Percentiles rank a stretch among this genome's conserved stretches.
Conservation (phyloP, 441 rosid species). For the Mallotus repandus region DNA sequence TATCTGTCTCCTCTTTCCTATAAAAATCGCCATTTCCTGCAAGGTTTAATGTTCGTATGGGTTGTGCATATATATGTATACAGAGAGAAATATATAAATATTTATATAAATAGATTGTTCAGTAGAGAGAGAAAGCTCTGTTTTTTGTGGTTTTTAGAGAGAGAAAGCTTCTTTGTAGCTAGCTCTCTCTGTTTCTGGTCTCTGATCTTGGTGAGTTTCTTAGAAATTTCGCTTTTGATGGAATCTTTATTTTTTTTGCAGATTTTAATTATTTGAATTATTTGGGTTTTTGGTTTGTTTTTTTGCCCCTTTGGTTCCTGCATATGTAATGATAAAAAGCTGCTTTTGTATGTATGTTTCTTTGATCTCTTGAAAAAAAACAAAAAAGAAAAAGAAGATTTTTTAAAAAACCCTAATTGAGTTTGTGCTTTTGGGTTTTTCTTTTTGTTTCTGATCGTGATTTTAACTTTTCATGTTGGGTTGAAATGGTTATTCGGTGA, state of each 20-base stretch:
- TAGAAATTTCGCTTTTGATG: slow-evolving; percentile 35
- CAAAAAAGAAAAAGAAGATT: background rate
- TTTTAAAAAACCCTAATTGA: slow-evolving; percentile 37
- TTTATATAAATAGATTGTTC: too few species aligned
- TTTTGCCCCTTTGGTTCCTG: slow-evolving; percentile 35
- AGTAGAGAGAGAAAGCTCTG: slow-evolving; percentile 11
- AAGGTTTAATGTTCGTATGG: slow-evolving; percentile 36
- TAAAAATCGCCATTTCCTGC: slow-evolving; percentile 55
- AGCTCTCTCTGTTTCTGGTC: slow-evolving; percentile 23
- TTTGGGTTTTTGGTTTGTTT: slow-evolving; percentile 12
- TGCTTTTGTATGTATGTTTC: slow-evolving; percentile 28
- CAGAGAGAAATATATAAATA: slow-evolving; percentile 16
- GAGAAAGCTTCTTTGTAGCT: slow-evolving; percentile 29
- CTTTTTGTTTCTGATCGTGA: slow-evolving; percentile 7
- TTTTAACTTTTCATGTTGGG: background rate
- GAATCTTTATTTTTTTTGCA: slow-evolving; percentile 16
- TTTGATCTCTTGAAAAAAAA: slow-evolving; percentile 34
- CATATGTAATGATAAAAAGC: slow-evolving; percentile 27
- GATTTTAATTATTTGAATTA: slow-evolving; percentile 7
- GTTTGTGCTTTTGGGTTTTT: slow-evolving; percentile 6
- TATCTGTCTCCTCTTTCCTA: slow-evolving; percentile 57
- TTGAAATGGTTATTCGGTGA: slow-evolving; percentile 16
- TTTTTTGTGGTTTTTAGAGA: slow-evolving; percentile 23
- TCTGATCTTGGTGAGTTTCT: slow-evolving; percentile 50
- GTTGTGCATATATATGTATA: slow-evolving; percentile 15